A percentile compares a stretch with the other conserved stretches of the same genome.
Evolutionary conservation across 257 asterid genomes (phyloP).

Genomic region (Anisodus tanguticus): DNA sequence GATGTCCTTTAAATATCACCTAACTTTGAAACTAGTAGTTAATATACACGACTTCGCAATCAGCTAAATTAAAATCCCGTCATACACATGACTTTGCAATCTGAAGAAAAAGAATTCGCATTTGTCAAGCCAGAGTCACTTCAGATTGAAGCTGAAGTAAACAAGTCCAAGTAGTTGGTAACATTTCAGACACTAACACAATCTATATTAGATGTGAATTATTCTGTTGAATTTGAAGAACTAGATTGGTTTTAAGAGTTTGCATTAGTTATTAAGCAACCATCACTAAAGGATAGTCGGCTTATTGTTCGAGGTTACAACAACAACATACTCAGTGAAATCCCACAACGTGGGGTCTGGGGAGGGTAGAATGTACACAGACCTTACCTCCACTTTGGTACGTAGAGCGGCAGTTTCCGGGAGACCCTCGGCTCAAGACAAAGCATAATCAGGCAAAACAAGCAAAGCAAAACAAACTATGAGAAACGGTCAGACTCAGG

Average conservation of each 20-base stretch:
- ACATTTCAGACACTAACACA: conserved; percentile 2
- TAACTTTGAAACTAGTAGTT: neutral
- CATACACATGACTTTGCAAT: neutral
- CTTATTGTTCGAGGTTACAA: neutral
- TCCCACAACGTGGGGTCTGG: too few species aligned
- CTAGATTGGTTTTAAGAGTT: neutral
- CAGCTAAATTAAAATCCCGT: neutral
- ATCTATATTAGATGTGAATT: neutral
- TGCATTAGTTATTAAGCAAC: neutral
- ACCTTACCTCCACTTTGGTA: too few species aligned
- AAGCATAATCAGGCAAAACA: too few species aligned
- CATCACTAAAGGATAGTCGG: neutral
- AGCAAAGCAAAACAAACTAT: too few species aligned
- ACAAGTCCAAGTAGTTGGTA: neutral
- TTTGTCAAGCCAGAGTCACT: neutral
- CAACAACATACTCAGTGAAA: too few species aligned
- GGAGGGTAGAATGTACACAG: too few species aligned
- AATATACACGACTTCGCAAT: neutral
- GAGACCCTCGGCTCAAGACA: too few species aligned
- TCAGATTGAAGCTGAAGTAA: conserved; percentile 13
- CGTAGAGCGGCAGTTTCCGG: too few species aligned
- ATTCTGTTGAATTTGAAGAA: neutral
- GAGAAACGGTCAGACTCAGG: too few species aligned
- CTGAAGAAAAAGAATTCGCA: neutral
- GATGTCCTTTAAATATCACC: neutral